Percentiles rank a stretch among this genome's conserved stretches.
These are phyloP conservation scores for Mycotypha africana DNA, from an alignment of 371 early-diverging fungal species.

Conservation along the genomic window DNA sequence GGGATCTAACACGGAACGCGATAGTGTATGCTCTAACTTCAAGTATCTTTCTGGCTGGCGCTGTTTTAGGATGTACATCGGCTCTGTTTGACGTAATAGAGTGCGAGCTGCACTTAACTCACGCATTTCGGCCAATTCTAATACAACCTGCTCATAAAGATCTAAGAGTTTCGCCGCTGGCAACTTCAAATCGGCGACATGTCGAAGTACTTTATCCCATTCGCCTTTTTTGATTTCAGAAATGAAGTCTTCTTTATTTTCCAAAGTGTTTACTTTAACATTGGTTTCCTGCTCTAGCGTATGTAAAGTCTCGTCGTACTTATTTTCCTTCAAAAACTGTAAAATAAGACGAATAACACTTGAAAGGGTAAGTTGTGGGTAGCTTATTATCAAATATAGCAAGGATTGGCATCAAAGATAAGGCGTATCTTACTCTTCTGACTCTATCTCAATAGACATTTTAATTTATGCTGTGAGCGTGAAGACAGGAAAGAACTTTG, in stretches of 20 bases:
- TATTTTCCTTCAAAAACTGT: constrained; percentile 91
- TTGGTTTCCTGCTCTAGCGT: constrained; percentile 83
- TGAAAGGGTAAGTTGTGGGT: not conserved
- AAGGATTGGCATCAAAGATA: not conserved
- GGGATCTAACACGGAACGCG: constrained; percentile 60
- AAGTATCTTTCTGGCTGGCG: constrained; percentile 72
- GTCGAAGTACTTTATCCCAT: constrained; percentile 85
- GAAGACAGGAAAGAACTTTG: not conserved
- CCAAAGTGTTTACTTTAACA: constrained; percentile 82
- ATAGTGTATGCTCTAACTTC: constrained; percentile 70
- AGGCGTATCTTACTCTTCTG: constrained; percentile 16
- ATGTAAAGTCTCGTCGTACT: constrained; percentile 64
- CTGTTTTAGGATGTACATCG: constrained; percentile 72
- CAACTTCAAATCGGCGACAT: constrained; percentile 63
- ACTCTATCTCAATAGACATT: constrained; percentile 24
- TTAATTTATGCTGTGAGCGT: not conserved
- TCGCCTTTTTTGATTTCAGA: constrained; percentile 71
- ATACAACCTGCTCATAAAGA: constrained; percentile 86
- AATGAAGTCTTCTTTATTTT: constrained; percentile 69
- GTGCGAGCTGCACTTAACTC: constrained; percentile 86
- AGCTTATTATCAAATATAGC: not conserved
- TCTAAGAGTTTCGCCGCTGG: constrained; percentile 68
- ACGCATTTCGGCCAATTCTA: constrained; percentile 67
- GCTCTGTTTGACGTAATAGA: constrained; percentile 81
- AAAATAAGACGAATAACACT: constrained; percentile 58